Percentiles rank a stretch among this genome's conserved stretches.
phyloP scores from a whole-genome alignment of 768 basidiomycete genomes.

The Mycena polygramma region DNA sequence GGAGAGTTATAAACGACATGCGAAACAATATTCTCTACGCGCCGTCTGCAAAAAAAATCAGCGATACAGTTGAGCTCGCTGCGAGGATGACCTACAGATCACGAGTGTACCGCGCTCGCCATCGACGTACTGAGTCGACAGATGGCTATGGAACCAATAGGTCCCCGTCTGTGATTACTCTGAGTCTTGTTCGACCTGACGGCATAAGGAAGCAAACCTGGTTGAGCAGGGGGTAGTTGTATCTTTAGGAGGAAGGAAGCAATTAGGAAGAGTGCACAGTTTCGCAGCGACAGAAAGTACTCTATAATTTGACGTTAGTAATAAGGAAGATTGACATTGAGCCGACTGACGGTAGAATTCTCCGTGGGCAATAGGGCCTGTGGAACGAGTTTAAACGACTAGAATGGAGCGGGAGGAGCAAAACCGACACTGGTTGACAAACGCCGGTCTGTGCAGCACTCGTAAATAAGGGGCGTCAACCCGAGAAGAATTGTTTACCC shows the following conservation, averaged over 20 bases:
- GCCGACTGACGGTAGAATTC: conserved; percentile 5
- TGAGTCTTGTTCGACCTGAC: background rate
- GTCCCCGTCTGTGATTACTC: background rate
- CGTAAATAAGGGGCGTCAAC: background rate
- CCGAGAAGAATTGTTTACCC: background rate
- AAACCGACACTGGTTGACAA: conserved; percentile 25
- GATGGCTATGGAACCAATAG: conserved; percentile 32
- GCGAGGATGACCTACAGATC: conserved; percentile 36
- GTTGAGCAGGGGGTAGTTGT: conserved; percentile 5
- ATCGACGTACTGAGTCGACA: conserved; percentile 42
- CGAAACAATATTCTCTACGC: background rate
- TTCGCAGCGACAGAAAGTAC: background rate
- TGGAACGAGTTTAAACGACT: background rate
- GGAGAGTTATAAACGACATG: background rate
- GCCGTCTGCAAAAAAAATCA: background rate
- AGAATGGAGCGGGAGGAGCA: background rate
- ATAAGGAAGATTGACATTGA: background rate
- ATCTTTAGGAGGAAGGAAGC: background rate
- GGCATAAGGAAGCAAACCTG: background rate
- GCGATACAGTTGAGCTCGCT: background rate
- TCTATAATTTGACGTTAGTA: background rate
- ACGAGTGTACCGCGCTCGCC: conserved; percentile 43
- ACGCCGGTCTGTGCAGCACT: conserved; percentile 43
- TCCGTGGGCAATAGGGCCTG: conserved; percentile 23
- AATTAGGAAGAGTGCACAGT: background rate